Percentiles rank a stretch among this genome's conserved stretches.
Conservation (phyloP, 1,284 basidiomycete species). For the Austroboletus novae-zelandiae region DNA sequence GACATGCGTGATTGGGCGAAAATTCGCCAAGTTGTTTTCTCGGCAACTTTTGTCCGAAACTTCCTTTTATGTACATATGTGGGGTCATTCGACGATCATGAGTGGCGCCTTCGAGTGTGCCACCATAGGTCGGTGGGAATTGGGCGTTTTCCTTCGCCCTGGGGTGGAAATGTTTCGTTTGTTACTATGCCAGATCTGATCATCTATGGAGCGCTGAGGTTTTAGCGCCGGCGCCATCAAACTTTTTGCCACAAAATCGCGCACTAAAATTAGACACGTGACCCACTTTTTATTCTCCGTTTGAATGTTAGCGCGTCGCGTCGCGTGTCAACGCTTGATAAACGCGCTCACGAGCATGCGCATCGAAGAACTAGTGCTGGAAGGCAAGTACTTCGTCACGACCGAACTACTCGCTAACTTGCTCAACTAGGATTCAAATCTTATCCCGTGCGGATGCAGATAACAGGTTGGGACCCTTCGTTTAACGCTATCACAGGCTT, state of each 20-base stretch:
- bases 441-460: conserved; percentile 92
- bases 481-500: conserved; percentile 98
- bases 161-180: neutral
- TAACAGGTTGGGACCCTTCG: conserved; percentile 92
- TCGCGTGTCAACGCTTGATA: conserved; percentile 18
- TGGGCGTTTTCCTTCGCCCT: neutral
- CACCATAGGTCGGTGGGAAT: no score
- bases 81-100: neutral
- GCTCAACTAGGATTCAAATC: conserved; percentile 82
- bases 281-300: conserved; percentile 22
- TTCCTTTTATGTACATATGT: conserved; percentile 20
- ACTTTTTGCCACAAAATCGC: neutral
- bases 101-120: no score
- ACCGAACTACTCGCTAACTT: conserved; percentile 3
- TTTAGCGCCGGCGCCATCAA: conserved; percentile 2
- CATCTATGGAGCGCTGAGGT: conserved; percentile 15
- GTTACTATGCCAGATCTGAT: neutral
- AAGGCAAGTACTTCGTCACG: conserved; percentile 45
- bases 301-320: conserved; percentile 30
- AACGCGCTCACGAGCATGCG: conserved; percentile 49
- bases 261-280: conserved; percentile 9
- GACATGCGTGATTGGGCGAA: conserved; percentile 1
- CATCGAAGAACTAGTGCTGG: conserved; percentile 80
- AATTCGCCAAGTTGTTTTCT: conserved; percentile 8
- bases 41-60: conserved; percentile 14